phyloP scores from a whole-genome alignment of 2,329 filamentous ascomycete species.

The Ascosphaera apis region DNA sequence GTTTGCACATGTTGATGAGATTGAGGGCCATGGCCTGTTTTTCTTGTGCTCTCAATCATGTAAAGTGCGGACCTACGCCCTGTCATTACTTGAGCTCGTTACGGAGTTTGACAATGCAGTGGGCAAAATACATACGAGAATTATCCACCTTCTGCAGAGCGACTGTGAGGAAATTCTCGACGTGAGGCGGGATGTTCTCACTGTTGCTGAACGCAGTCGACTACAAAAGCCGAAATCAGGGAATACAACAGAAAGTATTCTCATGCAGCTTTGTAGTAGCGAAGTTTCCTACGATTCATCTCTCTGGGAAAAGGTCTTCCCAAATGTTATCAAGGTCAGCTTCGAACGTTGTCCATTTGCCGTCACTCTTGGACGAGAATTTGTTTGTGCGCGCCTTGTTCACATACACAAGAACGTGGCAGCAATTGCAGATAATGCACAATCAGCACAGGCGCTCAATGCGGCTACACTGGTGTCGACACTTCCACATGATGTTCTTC shows the following conservation, averaged over 20 bases:
- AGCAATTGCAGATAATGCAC: conserved; percentile 45
- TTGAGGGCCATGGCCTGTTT: conserved; percentile 90
- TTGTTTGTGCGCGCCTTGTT: conserved; percentile 75
- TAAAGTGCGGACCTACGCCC: conserved; percentile 68
- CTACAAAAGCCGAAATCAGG: conserved; percentile 75
- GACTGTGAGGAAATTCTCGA: conserved; percentile 76
- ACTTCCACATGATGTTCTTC: conserved; percentile 26
- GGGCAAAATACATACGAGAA: conserved; percentile 53
- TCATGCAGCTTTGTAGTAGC: conserved; percentile 87
- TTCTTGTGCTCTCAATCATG: conserved; percentile 92
- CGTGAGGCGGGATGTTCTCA: conserved; percentile 75
- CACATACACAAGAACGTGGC: conserved; percentile 81
- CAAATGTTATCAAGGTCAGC: conserved; percentile 74
- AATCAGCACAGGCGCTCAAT: conserved; percentile 17
- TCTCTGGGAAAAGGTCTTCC: conserved; percentile 95
- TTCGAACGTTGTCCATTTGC: conserved; percentile 82
- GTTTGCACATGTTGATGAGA: conserved; percentile 84
- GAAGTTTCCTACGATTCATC: conserved; percentile 87
- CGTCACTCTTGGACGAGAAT: conserved; percentile 69
- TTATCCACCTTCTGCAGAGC: conserved; percentile 81
- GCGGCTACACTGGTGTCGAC: conserved; percentile 24
- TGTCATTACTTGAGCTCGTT: conserved; percentile 76
- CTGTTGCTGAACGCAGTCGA: conserved; percentile 76
- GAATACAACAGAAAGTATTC: conserved; percentile 58
- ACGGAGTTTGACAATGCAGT: conserved; percentile 83